Evolutionary conservation across 805 yeast species (phyloP), one percentile per base, ranked within the genome.

Genomic region (Saccharomycopsis guyanensis): DNA sequence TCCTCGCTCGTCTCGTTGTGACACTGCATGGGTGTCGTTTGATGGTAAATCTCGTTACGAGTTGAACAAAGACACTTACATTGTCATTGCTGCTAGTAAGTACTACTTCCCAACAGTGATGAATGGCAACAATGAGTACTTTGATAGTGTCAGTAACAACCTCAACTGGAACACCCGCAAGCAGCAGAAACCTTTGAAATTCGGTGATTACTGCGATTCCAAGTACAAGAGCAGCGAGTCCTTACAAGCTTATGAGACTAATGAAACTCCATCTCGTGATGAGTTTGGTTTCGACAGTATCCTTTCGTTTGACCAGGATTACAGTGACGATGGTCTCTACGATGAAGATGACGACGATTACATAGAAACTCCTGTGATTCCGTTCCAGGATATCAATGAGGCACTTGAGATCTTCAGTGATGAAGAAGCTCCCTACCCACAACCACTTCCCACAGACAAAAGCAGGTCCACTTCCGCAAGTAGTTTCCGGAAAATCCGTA

Each of bases 91-190:
- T 34, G 96, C 96, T 0, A 80, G 93, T 39, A 86, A 88, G 24
- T 91, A 76, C 65, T 95, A 96, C 19, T 93, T 93, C 69, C 98
- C 98, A 3, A 88, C 96, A 1, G 93, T 93, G 2, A 75, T 80
- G 52, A 73, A 85, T 1, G 75, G 83, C 19, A 72, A 78, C 46
- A 75, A 83, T 3, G 93, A 86, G 62, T 80, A 85, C 66, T 72
- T 93, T 62, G 95, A 88, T 61, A 74, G 87, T 58, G 88, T 87
- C 39, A 76, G 91, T 61, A 69, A 95, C 56, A 81, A 94, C 24
- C 66, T 93, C 59, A 87, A 91, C 60, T 93, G 98, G 98, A 91
- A 91, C 61, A 87, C 76, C 23, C 74, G 97, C 54, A 93, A 87
- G 59, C 80, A 80, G 46, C 97, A 91, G 60, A 86, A 86, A 57